Conservation (phyloP, 1,284 basidiomycete species). For the Nidula niveotomentosa region DNA sequence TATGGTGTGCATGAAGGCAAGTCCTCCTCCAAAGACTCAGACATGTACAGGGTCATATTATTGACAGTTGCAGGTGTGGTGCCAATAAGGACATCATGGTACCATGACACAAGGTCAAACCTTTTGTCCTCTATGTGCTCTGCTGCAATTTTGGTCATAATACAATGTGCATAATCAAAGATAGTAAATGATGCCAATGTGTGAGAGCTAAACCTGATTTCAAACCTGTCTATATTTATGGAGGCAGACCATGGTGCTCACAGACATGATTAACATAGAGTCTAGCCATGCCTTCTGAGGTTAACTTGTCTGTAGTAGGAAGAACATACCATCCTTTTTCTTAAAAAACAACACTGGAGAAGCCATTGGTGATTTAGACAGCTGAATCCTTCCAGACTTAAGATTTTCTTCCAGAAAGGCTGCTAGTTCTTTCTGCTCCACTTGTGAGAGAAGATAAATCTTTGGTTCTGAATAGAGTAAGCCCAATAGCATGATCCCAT, state of each 20-base stretch:
- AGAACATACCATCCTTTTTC: slow-evolving; percentile 36
- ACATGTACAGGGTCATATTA: no score
- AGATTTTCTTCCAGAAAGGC: slow-evolving; percentile 32
- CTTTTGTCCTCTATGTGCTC: no score
- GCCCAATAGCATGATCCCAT: neutral
- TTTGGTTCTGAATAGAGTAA: slow-evolving; percentile 2
- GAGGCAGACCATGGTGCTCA: slow-evolving; percentile 29
- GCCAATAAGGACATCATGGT: no score
- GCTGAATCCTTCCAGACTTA: slow-evolving; percentile 11
- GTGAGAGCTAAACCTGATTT: no score
- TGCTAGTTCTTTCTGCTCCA: slow-evolving; percentile 22
- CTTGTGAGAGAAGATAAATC: slow-evolving; percentile 22
- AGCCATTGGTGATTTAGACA: slow-evolving; percentile 23
- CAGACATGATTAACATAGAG: slow-evolving; percentile 26
- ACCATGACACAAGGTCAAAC: no score
- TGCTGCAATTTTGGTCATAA: no score
- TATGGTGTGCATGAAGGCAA: no score
- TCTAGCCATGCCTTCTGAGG: slow-evolving; percentile 18
- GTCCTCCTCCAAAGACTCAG: no score
- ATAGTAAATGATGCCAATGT: no score
- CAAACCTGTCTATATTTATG: no score
- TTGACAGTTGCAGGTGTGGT: no score
- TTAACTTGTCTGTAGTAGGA: slow-evolving; percentile 23
- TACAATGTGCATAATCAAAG: no score
- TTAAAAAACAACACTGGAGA: slow-evolving; percentile 36